Evolutionary conservation across 2,329 filamentous ascomycete species (phyloP).

Genomic region (Colletotrichum sp.): DNA sequence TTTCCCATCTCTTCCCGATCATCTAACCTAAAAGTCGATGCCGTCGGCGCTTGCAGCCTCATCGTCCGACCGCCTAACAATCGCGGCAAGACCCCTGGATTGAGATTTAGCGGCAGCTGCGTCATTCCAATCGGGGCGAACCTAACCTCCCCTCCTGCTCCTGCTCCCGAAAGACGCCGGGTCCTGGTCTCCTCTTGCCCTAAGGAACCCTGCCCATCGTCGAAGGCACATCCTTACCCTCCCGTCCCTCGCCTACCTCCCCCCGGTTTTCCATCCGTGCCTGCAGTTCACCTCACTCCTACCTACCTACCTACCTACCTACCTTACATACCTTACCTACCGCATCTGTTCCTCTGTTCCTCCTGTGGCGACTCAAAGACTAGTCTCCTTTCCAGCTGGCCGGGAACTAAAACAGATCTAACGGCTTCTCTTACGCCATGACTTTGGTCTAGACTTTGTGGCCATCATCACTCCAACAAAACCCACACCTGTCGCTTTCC

Average conservation of each 20-base stretch:
- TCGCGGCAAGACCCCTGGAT: constrained; percentile 5
- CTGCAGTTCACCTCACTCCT: not conserved
- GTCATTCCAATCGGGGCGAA: not conserved
- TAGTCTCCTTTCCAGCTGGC: not conserved
- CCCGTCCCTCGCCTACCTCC: not conserved
- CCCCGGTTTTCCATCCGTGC: not conserved
- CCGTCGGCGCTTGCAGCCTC: not conserved
- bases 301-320: not conserved
- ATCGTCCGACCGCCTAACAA: constrained; percentile 3
- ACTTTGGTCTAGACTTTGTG: constrained; percentile 4
- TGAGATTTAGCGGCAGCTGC: constrained; percentile 5
- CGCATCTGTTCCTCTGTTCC: not conserved
- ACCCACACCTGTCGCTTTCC: not conserved
- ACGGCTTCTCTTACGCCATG: constrained; percentile 22
- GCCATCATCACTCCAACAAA: not conserved
- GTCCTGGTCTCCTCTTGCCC: not conserved
- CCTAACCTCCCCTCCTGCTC: constrained; percentile 3
- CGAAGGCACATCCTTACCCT: not conserved
- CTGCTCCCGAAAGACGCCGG: not conserved
- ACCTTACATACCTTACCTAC: not conserved
- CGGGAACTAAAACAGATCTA: constrained; percentile 9
- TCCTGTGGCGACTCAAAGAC: not conserved
- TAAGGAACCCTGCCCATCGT: not conserved
- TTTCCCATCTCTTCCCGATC: constrained; percentile 6
- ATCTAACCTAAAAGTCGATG: constrained; percentile 13